Base-by-base conservation (phyloP, 148 eudicot genomes). In the Beta vulgaris region DNA sequence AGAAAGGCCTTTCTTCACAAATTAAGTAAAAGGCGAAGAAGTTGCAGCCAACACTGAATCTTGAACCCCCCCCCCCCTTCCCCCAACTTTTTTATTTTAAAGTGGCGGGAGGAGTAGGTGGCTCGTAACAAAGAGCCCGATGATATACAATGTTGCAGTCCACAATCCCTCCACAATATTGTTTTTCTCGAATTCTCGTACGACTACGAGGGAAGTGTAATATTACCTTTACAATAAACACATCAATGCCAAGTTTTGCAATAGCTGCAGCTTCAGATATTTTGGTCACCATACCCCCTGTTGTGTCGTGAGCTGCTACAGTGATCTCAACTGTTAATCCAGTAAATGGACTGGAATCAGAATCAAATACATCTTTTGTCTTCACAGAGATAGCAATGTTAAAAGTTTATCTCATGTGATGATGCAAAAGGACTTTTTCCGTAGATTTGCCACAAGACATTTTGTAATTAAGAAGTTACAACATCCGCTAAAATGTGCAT, bases 241-340 rank as follows among this genome's bases (percentile, higher is more conserved):
- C 98, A 75, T 94, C 98, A 62, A 94, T 87, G 66, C 97, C 98
- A 43, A 88, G 91, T 81, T 86, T 94, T 11, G 97, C 97, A 78
- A 94, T 91, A 71, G 87, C 86, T 43, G 97, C 97, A 29, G 98
- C 98, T 89, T 94, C 96, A 25, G 96, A 77, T 78, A 91, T 90
- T 83, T 91, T 94, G 65, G 96, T 91, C 49, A 62, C 84, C 98
- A 95, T 95, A 68, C 98, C 98, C 19, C 98, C 98, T 1, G 98
- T 95, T 66, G 98, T 95, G 75, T 95, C 98, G 72, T 95, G 98
- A 51, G 92, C 88, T 18, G 96, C 93, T 78, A 90, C 98, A 1
- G 90, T 90, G 49, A 89, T 84, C 84, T 87, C 89, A 83, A 90
- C 98, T 95, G 91, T 76, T 54, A 26, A 82, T 43, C 37, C 10